Conservation (phyloP, 257 asterid species). For the Cinchona pubescens region DNA sequence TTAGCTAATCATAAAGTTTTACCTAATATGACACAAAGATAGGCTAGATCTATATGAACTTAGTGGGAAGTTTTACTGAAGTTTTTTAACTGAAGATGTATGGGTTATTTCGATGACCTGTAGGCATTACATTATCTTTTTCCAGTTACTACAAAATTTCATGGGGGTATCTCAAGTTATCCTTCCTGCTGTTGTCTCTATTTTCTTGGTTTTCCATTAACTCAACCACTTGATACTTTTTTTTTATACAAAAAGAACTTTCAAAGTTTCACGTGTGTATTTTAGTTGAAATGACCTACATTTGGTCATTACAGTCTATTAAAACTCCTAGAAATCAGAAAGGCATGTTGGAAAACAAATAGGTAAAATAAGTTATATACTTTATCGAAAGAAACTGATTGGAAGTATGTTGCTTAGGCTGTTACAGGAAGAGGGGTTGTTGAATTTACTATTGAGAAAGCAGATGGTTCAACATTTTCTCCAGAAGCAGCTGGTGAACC, state of each 20-base stretch:
- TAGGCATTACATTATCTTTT: too few species aligned
- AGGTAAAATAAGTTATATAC: not conserved
- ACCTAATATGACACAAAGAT: not conserved
- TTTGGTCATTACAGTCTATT: too few species aligned
- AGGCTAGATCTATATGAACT: not conserved
- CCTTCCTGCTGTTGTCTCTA: too few species aligned
- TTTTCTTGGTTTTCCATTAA: too few species aligned
- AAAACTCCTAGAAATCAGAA: not conserved
- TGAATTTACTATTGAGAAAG: constrained; percentile 83
- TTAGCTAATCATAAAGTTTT: not conserved
- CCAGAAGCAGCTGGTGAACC: constrained; percentile 82
- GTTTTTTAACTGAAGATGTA: too few species aligned
- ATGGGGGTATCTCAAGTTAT: too few species aligned
- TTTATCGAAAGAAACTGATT: not conserved
- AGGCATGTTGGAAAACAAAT: not conserved
- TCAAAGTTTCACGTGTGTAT: too few species aligned
- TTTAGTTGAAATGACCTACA: not conserved
- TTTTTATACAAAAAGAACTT: too few species aligned
- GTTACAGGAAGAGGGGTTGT: constrained; percentile 89
- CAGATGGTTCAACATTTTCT: constrained; percentile 81
- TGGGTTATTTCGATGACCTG: too few species aligned
- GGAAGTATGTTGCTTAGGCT: constrained; percentile 54
- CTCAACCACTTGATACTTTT: too few species aligned
- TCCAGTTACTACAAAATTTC: too few species aligned
- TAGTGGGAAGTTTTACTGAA: too few species aligned